Conservation (phyloP, 2,329 filamentous ascomycete genomes). For the Dactylellina drechsleri region DNA sequence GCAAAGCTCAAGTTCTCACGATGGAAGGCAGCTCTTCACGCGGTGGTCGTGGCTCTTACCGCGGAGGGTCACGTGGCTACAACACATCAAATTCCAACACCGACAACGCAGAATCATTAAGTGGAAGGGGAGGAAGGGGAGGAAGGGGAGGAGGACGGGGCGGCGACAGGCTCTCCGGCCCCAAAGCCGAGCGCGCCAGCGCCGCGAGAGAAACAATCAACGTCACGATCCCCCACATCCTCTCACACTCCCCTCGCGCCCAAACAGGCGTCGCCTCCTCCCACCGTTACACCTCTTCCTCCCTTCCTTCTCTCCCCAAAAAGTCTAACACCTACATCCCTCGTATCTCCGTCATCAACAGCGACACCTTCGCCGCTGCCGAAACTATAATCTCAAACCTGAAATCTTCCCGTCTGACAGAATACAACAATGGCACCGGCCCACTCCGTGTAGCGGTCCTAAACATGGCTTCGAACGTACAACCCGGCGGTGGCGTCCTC, state of each 20-base stretch:
- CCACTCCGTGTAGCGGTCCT: constrained; percentile 66
- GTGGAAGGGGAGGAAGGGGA: constrained; percentile 5
- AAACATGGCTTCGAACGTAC: constrained; percentile 73
- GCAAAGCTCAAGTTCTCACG: background rate
- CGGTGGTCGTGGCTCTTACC: background rate
- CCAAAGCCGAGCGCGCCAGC: constrained; percentile 63
- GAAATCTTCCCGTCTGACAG: constrained; percentile 56
- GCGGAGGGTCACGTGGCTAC: constrained; percentile 1
- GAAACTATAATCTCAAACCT: constrained; percentile 56
- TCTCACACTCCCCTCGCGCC: constrained; percentile 68
- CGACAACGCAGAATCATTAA: constrained; percentile 12
- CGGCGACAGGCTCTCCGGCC: constrained; percentile 19
- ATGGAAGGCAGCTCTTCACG: background rate
- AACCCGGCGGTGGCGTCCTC: constrained; percentile 71
- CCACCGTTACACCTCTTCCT: constrained; percentile 62
- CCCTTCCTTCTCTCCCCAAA: constrained; percentile 46
- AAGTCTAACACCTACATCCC: constrained; percentile 56
- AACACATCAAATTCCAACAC: constrained; percentile 29
- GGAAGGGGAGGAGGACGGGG: constrained; percentile 8
- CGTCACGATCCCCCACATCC: constrained; percentile 69
- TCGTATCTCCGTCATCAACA: constrained; percentile 64
- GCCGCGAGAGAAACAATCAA: constrained; percentile 70
- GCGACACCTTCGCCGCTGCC: constrained; percentile 69
- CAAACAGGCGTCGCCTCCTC: constrained; percentile 67
- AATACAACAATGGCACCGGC: constrained; percentile 56